These are phyloP conservation scores for Rhinocladiella mackenziei DNA, from an alignment of 2,329 filamentous ascomycete species.

Conservation along the genomic window DNA sequence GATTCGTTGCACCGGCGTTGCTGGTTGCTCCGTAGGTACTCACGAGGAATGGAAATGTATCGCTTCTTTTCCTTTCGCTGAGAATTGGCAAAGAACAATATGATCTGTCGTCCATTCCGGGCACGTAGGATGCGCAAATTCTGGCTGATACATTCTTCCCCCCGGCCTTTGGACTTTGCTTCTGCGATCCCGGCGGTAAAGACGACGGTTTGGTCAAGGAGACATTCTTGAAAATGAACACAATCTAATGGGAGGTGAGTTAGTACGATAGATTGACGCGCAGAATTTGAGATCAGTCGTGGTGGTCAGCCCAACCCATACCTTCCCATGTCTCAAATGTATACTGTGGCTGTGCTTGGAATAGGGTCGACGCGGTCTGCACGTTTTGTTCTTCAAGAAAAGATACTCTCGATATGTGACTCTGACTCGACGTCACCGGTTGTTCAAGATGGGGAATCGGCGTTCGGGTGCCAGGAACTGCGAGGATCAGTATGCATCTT, in stretches of 20 bases:
- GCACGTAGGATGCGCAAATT: conserved; percentile 41
- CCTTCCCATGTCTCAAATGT: conserved; percentile 42
- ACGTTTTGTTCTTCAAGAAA: conserved; percentile 45
- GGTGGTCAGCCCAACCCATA: too few relatives aligned
- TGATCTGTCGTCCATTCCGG: conserved; percentile 35
- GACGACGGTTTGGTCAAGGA: conserved; percentile 38
- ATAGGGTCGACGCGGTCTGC: conserved; percentile 37
- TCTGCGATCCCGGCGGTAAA: conserved; percentile 43
- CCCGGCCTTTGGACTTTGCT: conserved; percentile 43
- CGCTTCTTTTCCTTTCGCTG: conserved; percentile 40
- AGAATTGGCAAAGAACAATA: conserved; percentile 43
- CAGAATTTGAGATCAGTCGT: too few relatives aligned
- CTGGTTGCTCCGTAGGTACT: conserved; percentile 13
- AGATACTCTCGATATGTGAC: conserved; percentile 37
- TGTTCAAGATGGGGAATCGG: conserved; percentile 44
- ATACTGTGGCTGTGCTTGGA: conserved; percentile 41
- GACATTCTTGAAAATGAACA: conserved; percentile 39
- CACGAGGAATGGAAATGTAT: conserved; percentile 41
- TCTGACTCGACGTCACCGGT: conserved; percentile 36
- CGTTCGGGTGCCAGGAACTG: conserved; percentile 37
- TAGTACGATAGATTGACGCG: not conserved
- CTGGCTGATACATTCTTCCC: conserved; percentile 45
- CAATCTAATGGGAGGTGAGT: conserved; percentile 34
- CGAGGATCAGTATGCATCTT: conserved; percentile 1
- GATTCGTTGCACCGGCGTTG: too few relatives aligned